These are phyloP conservation scores for Striga asiatica DNA, from an alignment of 257 asterid species.

Conservation along the genomic window DNA sequence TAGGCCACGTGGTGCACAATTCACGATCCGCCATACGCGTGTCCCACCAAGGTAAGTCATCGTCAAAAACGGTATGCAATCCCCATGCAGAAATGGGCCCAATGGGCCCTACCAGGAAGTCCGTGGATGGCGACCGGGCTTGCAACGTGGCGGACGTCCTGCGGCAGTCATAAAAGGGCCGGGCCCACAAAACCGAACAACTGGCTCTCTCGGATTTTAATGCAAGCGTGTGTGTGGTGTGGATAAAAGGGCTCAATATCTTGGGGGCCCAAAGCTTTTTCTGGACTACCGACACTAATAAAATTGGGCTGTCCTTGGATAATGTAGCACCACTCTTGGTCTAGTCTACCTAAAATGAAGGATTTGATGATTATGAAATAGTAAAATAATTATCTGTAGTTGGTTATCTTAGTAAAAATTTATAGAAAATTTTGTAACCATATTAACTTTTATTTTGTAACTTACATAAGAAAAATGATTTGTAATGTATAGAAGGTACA, in stretches of 20 bases:
- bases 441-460: too few species aligned
- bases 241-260: constrained; percentile 9
- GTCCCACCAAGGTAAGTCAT: constrained; percentile 15
- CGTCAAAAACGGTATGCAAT: constrained; percentile 23
- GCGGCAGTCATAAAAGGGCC: constrained; percentile 15
- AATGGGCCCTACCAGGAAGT: constrained; percentile 15
- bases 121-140: constrained; percentile 18
- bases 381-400: too few species aligned
- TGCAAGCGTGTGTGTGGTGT: constrained; percentile 16
- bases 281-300: constrained; percentile 3
- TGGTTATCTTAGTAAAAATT: too few species aligned
- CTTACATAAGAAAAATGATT: too few species aligned
- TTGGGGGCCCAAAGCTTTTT: constrained; percentile 12
- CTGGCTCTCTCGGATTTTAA: constrained; percentile 21
- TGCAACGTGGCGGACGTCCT: constrained; percentile 32
- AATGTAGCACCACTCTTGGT: background rate
- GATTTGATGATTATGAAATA: too few species aligned
- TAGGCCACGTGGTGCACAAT: constrained; percentile 12
- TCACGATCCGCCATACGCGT: constrained; percentile 25
- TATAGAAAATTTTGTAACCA: too few species aligned
- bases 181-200: constrained; percentile 13
- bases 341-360: too few species aligned
- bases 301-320: background rate
- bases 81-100: constrained; percentile 16
- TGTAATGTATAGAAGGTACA: too few species aligned